These are phyloP conservation scores for Penicillium polonicum DNA, from an alignment of 2,329 filamentous ascomycete species.

Conservation along the genomic window DNA sequence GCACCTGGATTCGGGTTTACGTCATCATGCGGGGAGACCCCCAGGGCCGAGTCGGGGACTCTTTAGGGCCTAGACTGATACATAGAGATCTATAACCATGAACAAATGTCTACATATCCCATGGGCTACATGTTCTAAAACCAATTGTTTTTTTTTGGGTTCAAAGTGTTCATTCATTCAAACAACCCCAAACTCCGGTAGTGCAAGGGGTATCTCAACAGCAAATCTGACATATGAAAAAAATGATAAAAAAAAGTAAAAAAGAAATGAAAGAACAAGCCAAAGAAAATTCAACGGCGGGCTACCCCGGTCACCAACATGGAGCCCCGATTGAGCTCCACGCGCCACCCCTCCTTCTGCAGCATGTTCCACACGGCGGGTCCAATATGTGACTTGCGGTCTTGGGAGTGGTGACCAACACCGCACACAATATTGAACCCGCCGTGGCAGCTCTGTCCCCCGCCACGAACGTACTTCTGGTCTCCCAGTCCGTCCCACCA, in stretches of 20 bases:
- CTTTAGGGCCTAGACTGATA: background rate
- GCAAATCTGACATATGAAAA: background rate
- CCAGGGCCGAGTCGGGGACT: background rate
- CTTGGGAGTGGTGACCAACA: slow-evolving; percentile 71
- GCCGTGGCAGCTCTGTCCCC: slow-evolving; percentile 47
- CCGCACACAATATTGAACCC: slow-evolving; percentile 79
- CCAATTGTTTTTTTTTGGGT: background rate
- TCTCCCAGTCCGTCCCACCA: slow-evolving; percentile 81
- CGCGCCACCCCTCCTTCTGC: slow-evolving; percentile 76
- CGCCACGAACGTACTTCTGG: slow-evolving; percentile 51
- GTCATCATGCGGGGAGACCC: slow-evolving; percentile 32
- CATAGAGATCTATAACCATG: background rate
- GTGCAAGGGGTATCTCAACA: slow-evolving; percentile 11
- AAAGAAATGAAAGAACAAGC: background rate
- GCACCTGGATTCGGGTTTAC: slow-evolving; percentile 20
- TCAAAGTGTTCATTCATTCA: background rate
- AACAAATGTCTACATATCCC: background rate
- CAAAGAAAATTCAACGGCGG: slow-evolving; percentile 22
- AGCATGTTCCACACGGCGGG: slow-evolving; percentile 77
- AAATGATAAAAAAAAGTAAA: background rate
- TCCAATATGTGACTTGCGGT: slow-evolving; percentile 72
- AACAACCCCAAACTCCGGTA: slow-evolving; percentile 5
- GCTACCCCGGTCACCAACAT: slow-evolving; percentile 65
- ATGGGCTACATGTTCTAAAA: background rate
- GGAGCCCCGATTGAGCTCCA: slow-evolving; percentile 69